Percentiles rank a stretch among this genome's conserved stretches.
These are phyloP conservation scores for Colletotrichum sp. DNA, from an alignment of 2,329 filamentous ascomycete species.

Conservation along the genomic window DNA sequence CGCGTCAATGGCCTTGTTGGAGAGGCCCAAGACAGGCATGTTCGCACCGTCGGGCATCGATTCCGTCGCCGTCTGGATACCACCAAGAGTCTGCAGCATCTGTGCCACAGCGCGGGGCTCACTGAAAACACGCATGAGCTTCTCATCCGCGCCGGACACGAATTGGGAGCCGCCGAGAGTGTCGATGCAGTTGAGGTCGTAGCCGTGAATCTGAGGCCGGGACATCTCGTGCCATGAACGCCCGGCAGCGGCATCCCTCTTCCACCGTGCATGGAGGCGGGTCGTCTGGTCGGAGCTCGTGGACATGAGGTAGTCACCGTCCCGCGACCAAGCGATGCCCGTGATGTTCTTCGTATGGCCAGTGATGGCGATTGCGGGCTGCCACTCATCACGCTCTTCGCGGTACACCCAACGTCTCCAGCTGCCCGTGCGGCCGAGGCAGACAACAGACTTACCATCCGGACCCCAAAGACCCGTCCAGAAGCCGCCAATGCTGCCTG, in stretches of 20 bases:
- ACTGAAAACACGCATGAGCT: conserved; percentile 94
- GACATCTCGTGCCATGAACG: conserved; percentile 94
- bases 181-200: conserved; percentile 95
- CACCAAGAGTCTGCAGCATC: conserved; percentile 72
- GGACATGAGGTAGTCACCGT: conserved; percentile 84
- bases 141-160: conserved; percentile 95
- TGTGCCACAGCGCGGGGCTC: conserved; percentile 83
- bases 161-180: conserved; percentile 76
- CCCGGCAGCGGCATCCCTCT: conserved; percentile 36
- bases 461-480: conserved; percentile 96
- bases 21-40: conserved; percentile 92
- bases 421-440: conserved; percentile 88
- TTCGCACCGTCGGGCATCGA: conserved; percentile 85
- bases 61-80: conserved; percentile 50
- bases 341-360: conserved; percentile 86
- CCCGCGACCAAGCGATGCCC: conserved; percentile 82
- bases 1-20: conserved; percentile 86
- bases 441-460: conserved; percentile 74
- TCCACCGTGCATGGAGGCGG: conserved; percentile 83
- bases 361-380: conserved; percentile 76
- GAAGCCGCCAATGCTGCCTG: conserved; percentile 93
- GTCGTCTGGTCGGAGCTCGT: conserved; percentile 94
- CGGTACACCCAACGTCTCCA: conserved; percentile 87
- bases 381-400: conserved; percentile 69
- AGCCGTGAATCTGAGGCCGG: conserved; percentile 95